phyloP scores from a whole-genome alignment of 2,329 filamentous ascomycete genomes.

The Pestalotiopsis sp. region DNA sequence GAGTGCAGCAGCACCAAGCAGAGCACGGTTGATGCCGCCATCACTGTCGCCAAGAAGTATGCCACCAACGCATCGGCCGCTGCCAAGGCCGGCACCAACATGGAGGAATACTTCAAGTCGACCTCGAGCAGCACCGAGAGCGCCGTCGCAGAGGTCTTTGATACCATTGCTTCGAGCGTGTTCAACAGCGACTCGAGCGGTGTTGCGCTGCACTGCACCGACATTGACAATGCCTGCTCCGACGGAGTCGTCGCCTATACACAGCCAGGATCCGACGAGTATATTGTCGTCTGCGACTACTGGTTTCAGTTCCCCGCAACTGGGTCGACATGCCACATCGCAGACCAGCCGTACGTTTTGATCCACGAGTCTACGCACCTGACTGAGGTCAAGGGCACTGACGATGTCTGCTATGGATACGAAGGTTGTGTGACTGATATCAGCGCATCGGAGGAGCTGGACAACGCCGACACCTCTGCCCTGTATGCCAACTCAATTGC shows the following conservation, averaged over 20 bases:
- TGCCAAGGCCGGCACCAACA: not conserved
- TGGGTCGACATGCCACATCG: not conserved
- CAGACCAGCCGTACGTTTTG: not conserved
- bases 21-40: not conserved
- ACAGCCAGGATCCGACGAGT: not conserved
- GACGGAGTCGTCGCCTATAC: not conserved
- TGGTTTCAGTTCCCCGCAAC: not conserved
- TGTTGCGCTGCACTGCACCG: not conserved
- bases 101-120: not conserved
- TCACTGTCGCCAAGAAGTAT: not conserved
- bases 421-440: not conserved
- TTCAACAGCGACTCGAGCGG: not conserved
- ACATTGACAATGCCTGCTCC: not conserved
- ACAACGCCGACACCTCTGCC: not conserved
- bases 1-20: not conserved
- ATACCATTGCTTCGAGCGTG: not conserved
- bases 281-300: not conserved
- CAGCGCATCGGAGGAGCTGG: not conserved
- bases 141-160: not conserved
- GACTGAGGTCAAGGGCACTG: not conserved
- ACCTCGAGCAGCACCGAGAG: not conserved
- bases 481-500: not conserved
- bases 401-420: not conserved
- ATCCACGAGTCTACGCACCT: not conserved
- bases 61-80: not conserved